phyloP scores from a whole-genome alignment of 2,329 filamentous ascomycete genomes.

The Diaporthe amygdali region DNA sequence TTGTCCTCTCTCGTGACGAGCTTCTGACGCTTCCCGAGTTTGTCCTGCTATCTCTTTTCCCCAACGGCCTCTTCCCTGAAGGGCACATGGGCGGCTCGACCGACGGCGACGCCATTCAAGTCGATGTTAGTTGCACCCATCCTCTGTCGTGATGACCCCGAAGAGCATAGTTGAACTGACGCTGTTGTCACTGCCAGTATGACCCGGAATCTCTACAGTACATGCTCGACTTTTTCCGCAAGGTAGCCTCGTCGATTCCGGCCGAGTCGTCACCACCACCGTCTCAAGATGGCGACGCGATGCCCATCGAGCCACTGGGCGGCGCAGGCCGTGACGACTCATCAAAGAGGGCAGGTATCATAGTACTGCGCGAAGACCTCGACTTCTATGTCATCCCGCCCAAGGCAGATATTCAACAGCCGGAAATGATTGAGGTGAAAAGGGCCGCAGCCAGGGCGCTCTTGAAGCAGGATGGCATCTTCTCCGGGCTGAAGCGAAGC shows the following conservation, averaged over 20 bases:
- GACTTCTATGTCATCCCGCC: conserved; percentile 98
- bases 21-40: conserved; percentile 96
- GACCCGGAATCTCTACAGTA: conserved; percentile 96
- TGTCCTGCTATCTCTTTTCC: conserved; percentile 94
- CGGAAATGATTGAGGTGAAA: conserved; percentile 96
- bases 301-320: conserved; percentile 75
- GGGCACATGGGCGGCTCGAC: conserved; percentile 93
- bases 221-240: conserved; percentile 98
- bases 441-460: conserved; percentile 87
- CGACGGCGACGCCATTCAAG: conserved; percentile 92
- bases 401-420: conserved; percentile 78
- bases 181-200: conserved; percentile 66
- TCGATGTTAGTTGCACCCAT: conserved; percentile 70
- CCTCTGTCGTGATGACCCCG: conserved; percentile 22
- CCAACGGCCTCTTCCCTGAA: conserved; percentile 96
- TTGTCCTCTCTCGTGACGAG: conserved; percentile 93
- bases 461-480: conserved; percentile 90
- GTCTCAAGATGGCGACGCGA: conserved; percentile 67
- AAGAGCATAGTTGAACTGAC: neutral
- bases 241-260: conserved; percentile 95
- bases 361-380: conserved; percentile 92
- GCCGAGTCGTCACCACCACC: conserved; percentile 71
- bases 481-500: conserved; percentile 91
- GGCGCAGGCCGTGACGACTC: conserved; percentile 73
- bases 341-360: conserved; percentile 93